Evolutionary conservation across 192 early-diverging fungal genomes (phyloP).

Genomic region (Mortierella antarctica): DNA sequence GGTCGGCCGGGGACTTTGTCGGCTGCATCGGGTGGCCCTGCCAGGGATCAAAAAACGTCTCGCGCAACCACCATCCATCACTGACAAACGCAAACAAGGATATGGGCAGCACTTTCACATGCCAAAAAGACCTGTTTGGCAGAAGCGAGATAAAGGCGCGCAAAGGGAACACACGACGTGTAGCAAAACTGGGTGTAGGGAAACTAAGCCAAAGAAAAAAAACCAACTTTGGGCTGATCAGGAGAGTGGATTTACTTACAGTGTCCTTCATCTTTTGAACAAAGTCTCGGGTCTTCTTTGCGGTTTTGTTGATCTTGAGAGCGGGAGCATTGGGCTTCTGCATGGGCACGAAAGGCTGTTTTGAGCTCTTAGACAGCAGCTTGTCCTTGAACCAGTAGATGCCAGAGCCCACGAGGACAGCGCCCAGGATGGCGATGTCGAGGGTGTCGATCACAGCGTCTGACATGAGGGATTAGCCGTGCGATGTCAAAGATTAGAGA

Average conservation of each 20-base stretch:
- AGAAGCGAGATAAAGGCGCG: too few relatives aligned
- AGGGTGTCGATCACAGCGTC: slow-evolving; percentile 60
- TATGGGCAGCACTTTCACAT: background rate
- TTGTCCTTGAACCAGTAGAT: slow-evolving; percentile 57
- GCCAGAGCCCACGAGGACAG: slow-evolving; percentile 53
- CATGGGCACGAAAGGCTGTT: slow-evolving; percentile 46
- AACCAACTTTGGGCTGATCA: background rate
- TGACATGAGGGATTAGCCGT: slow-evolving; percentile 13
- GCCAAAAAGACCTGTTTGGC: background rate
- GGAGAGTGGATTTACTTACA: slow-evolving; percentile 34
- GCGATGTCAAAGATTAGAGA: background rate
- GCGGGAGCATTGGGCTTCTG: slow-evolving; percentile 37
- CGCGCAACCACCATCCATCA: background rate
- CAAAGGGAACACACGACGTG: background rate
- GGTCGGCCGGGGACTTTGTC: slow-evolving; percentile 6
- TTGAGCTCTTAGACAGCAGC: slow-evolving; percentile 43
- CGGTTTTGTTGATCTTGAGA: slow-evolving; percentile 35
- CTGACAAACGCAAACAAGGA: too few relatives aligned
- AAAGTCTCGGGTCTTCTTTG: slow-evolving; percentile 61
- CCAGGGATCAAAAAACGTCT: background rate
- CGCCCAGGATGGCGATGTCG: slow-evolving; percentile 62
- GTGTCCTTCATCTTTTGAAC: slow-evolving; percentile 67
- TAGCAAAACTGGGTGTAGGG: background rate
- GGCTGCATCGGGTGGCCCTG: slow-evolving; percentile 18
- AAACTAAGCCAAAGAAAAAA: background rate